Conservation (phyloP, 2,329 filamentous ascomycete species). For the Westerdykella sp. region DNA sequence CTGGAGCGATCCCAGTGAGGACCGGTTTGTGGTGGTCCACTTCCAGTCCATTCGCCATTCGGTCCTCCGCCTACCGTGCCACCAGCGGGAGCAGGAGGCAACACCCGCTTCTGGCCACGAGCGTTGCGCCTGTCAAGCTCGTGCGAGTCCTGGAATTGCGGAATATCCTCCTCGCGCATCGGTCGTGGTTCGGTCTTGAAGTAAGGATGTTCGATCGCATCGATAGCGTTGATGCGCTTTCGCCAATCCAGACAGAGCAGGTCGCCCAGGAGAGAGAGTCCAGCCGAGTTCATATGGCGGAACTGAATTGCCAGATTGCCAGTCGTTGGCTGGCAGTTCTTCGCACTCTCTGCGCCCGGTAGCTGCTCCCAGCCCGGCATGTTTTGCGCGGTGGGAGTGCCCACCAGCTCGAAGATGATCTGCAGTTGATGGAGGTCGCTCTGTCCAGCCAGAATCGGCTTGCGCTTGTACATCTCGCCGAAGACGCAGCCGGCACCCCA, state of each 20-base stretch:
- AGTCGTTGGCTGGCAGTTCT: constrained; percentile 52
- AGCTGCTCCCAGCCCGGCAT: constrained; percentile 89
- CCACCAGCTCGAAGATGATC: constrained; percentile 88
- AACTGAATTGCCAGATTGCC: constrained; percentile 70
- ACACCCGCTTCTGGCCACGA: constrained; percentile 73
- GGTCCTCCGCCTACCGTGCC: constrained; percentile 75
- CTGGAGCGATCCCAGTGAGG: constrained; percentile 29
- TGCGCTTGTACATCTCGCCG: constrained; percentile 92
- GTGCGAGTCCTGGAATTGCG: constrained; percentile 87
- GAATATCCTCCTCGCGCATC: constrained; percentile 78
- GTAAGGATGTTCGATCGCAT: constrained; percentile 87
- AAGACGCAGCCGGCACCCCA: constrained; percentile 99
- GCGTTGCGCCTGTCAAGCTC: constrained; percentile 92
- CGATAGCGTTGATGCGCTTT: constrained; percentile 82
- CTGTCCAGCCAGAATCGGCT: constrained; percentile 85
- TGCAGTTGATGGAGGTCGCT: constrained; percentile 86
- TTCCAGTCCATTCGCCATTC: constrained; percentile 54
- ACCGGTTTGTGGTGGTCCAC: constrained; percentile 30
- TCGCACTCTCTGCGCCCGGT: constrained; percentile 72
- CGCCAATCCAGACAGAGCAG: constrained; percentile 86
- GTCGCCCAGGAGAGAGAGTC: constrained; percentile 73
- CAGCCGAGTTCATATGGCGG: constrained; percentile 64
- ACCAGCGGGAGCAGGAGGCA: constrained; percentile 86
- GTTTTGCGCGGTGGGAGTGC: constrained; percentile 77
- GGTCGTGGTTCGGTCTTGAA: constrained; percentile 76